Evolutionary conservation across 2,329 filamentous ascomycete species (phyloP), one percentile per base, ranked within the genome.

Genomic region (Colletotrichum neosansevieriae): DNA sequence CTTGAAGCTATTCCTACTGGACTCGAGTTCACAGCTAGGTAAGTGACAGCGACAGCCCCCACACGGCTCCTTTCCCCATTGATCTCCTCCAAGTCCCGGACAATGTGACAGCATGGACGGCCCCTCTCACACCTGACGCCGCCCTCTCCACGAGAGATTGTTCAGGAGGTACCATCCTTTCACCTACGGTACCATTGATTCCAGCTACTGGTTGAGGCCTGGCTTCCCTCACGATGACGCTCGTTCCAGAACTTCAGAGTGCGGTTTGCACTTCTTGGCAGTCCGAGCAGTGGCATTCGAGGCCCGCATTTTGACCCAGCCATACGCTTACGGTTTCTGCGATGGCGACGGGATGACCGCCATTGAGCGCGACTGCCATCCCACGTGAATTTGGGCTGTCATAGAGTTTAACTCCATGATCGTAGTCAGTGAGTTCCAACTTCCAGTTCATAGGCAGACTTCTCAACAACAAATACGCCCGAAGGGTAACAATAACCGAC

Each of bases 231-330:
- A 21, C 36, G 36, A 50, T 44, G 58, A 67, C 58, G 58, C 63
- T 58, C 63, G 63, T 63, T 67, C 58, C 64, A 47, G 51, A 53
- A 58, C 44, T 24, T 51, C 59, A 49, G 19, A 36, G 32, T 40
- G 45, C 36, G 34, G 38, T 40, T 17, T 15, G 24, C n/a, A 15
- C 17, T 29, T 49, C 65, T 64, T 67, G 65, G 59, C 65, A 58
- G 38, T 67, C 45, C 32, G 38, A 51, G 38, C 44, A 42, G 32
- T 44, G 40, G 24, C 36, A 53, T 58, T 38, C 9, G 13, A 19
- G 53, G 40, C 47, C 45, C 60, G 40, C 53, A 45, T 15, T 15
- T 44, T 9, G 12, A 61, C 38, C 51, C 59, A 50, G 45, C 44
- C 44, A 58, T 44, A 32, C 40, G 42, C n/a, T n/a, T n/a, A n/a